phyloP scores from a whole-genome alignment of 345 rosid species.

The Brassica napus region DNA sequence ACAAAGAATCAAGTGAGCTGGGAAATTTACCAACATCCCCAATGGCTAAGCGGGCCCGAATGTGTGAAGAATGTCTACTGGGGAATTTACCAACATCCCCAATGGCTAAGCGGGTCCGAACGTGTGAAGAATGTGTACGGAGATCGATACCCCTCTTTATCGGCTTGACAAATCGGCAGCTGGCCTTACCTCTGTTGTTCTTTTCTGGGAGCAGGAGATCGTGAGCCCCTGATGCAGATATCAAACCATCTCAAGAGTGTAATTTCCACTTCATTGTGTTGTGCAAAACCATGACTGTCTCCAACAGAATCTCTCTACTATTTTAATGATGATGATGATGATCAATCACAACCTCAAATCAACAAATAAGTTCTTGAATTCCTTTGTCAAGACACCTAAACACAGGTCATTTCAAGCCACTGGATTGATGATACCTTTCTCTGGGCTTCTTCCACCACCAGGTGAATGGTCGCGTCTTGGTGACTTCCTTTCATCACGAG shows the following conservation, averaged over 20 bases:
- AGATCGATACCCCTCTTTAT: too few species aligned
- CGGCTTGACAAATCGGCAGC: too few species aligned
- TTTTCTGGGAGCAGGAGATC: neutral
- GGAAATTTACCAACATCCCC: too few species aligned
- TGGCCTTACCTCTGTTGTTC: too few species aligned
- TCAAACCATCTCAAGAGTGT: neutral
- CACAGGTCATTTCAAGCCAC: constrained; percentile 44
- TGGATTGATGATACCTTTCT: constrained; percentile 37
- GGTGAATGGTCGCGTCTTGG: constrained; percentile 42
- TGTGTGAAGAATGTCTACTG: too few species aligned
- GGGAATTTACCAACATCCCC: too few species aligned
- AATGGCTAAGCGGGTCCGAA: too few species aligned
- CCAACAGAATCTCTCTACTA: constrained; percentile 1
- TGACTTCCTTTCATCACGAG: neutral
- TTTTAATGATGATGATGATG: neutral
- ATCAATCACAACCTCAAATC: constrained; percentile 29
- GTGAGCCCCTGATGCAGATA: neutral
- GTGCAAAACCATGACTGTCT: neutral
- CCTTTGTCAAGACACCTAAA: neutral
- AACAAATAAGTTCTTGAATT: neutral
- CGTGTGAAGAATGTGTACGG: too few species aligned
- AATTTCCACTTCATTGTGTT: neutral
- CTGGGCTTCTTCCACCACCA: constrained; percentile 54
- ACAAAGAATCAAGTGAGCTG: too few species aligned
- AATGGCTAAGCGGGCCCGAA: too few species aligned